Evolutionary conservation across 495 filamentous ascomycete genomes (phyloP), one percentile per base, ranked within the genome.

Genomic region (Penicillium chermesinum): DNA sequence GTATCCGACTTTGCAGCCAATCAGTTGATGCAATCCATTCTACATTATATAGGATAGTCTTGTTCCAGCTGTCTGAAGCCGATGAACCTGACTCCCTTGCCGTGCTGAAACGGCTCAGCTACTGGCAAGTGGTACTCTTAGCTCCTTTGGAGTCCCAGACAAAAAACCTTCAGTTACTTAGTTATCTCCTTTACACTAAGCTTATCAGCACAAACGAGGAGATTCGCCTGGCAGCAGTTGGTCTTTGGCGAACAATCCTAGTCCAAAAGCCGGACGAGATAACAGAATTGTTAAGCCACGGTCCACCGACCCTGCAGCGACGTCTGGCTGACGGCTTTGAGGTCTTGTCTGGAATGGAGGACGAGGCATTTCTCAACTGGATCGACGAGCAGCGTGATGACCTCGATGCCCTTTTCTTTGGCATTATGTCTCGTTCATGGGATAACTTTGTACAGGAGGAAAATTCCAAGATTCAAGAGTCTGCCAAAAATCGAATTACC

Each of bases 111-210:
- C 91, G 88, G 55, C 77, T 98, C 53, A 79, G 85, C 2, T 97
- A 97, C 63, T 98, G 93, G 93, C 93, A 97, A 61, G 87, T 86
- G 10, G 86, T 95, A 18, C 77, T 96, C 27, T 71, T 96, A n/a
- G 80, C 81, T 22, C 78, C 85, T 20, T 77, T 89, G 7, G 84
- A 88, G 17, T 71, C 75, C 2, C 89, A 95, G 42, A 79, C 83
- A 16, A 81, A 86, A 10, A 85, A 87, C 58, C 76, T 95, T 56
- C 82, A 84, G 39, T 67, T 97, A 6, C 76, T 96, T 14, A 95
- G 88, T 74, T 97, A 94, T 55, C 77, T 94, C 36, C 78, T 98
- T 6, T 96, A 96, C 65, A 81, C 80, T 25, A 90, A 87, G 54
- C 66, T 96, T 38, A 79, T 91, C 32, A 83, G 85, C 48, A 56